Evolutionary conservation across 2,329 filamentous ascomycete species (phyloP), one percentile per base, ranked within the genome.

Genomic region (Claviceps purpurea): DNA sequence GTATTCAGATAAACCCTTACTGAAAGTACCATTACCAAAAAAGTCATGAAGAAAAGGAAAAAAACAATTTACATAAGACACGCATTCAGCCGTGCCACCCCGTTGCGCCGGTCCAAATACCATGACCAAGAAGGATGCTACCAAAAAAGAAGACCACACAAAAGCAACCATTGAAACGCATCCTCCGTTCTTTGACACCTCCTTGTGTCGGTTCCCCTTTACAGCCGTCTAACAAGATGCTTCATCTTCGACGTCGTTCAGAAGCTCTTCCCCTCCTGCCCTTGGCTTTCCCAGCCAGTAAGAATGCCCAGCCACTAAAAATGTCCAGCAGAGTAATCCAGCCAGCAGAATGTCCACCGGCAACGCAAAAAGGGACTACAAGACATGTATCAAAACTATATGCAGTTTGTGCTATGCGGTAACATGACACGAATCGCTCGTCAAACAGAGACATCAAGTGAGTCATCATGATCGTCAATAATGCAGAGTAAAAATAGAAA

Each of bases 391-490:
- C 20, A 16, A 41, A 41, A 13, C 18, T 11, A 72, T 71, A 72
- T 70, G 69, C 69, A 70, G 41, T 61, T 22, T 48, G 47, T 43
- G 47, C 47, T 24, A 38, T 39, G 49, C 42, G 37, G 14, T 46
- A 60, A 68, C 64, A 37, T 38, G 59, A 68, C 64, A 64, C 70
- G 61, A 68, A 65, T 65, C 59, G 64, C 62, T 69, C 69, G 64
- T 72, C 59, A 68, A 57, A 57, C 13, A 60, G 50, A 54, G 53
- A 52, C 47, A 43, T 52, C 53, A 58, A 61, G 65, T 55, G 60
- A 57, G 65, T 56, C 64, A 57, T 67, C 67, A 71, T 73, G 62
- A 73, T 72, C 70, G 64, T 73, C 60, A 68, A 26, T 44, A 26
- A 26, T 24, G 20, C 20, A 44, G 13, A 16, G 13, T 7, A 44